These are phyloP conservation scores for Penicillium nordicum DNA, from an alignment of 2,329 filamentous ascomycete genomes.

Conservation along the genomic window DNA sequence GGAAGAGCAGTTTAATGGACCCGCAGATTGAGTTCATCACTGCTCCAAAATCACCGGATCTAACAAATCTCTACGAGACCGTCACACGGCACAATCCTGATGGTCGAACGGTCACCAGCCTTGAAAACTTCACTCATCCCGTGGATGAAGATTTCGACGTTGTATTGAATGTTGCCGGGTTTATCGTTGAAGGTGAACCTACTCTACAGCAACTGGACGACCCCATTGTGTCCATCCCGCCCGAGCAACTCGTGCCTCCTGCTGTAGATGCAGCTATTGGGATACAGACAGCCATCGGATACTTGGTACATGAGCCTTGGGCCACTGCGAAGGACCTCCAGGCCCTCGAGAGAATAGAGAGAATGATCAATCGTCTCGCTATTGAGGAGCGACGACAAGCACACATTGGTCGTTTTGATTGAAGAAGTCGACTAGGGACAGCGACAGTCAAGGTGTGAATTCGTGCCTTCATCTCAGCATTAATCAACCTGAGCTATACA, in stretches of 20 bases:
- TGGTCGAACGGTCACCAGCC: not conserved
- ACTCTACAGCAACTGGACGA: slow-evolving; percentile 1
- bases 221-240: not conserved
- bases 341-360: slow-evolving; percentile 1
- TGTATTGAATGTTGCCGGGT: not conserved
- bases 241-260: not conserved
- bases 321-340: slow-evolving; percentile 1
- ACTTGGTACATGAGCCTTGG: slow-evolving; percentile 3
- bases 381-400: not conserved
- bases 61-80: slow-evolving; percentile 3
- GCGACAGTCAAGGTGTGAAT: too few relatives aligned
- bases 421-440: too few relatives aligned
- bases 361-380: not conserved
- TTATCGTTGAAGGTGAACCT: not conserved
- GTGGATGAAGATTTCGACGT: not conserved
- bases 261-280: not conserved
- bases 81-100: not conserved
- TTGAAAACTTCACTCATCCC: slow-evolving; percentile 4
- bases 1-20: slow-evolving; percentile 6
- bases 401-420: not conserved
- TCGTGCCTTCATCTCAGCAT: too few relatives aligned
- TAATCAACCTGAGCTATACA: too few relatives aligned
- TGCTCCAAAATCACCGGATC: not conserved
- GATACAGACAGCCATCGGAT: slow-evolving; percentile 8
- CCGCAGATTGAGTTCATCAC: not conserved